A percentile compares a stretch with the other conserved stretches of the same genome.
Conservation (phyloP, 768 basidiomycete genomes). For the Hortiboletus campestris region DNA sequence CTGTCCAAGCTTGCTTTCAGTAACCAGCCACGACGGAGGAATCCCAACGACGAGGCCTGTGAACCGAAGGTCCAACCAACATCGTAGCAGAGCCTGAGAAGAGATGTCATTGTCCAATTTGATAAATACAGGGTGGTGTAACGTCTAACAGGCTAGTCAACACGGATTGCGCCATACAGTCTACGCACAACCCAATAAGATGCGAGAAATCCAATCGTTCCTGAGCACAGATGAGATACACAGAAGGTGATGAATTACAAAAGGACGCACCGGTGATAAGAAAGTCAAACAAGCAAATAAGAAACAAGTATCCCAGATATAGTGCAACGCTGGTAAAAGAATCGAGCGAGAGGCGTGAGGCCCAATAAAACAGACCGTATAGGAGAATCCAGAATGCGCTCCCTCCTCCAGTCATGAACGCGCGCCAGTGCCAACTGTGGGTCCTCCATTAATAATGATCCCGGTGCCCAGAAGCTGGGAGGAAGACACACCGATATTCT, state of each 20-base stretch:
- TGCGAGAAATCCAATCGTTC: conserved; percentile 89
- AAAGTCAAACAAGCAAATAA: conserved; percentile 83
- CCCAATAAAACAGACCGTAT: conserved; percentile 90
- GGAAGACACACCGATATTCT: conserved; percentile 71
- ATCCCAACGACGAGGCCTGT: background rate
- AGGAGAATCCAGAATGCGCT: conserved; percentile 88
- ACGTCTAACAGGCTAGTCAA: conserved; percentile 45
- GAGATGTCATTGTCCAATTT: conserved; percentile 3
- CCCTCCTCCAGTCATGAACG: conserved; percentile 89
- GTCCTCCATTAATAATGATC: conserved; percentile 1
- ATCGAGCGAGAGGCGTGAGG: conserved; percentile 79
- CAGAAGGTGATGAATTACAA: background rate
- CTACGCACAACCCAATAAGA: conserved; percentile 87
- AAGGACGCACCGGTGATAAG: conserved; percentile 67
- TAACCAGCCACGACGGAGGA: background rate
- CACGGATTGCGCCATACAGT: conserved; percentile 79
- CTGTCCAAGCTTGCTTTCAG: background rate
- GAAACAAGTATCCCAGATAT: conserved; percentile 87
- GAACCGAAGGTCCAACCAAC: background rate
- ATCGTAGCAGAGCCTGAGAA: background rate
- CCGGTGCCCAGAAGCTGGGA: background rate
- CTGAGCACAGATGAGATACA: conserved; percentile 36
- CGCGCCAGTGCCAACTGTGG: conserved; percentile 93
- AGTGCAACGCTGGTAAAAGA: conserved; percentile 78
- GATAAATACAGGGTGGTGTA: conserved; percentile 9